phyloP scores from a whole-genome alignment of 2,329 filamentous ascomycete genomes.

The Clarireedia paspali region DNA sequence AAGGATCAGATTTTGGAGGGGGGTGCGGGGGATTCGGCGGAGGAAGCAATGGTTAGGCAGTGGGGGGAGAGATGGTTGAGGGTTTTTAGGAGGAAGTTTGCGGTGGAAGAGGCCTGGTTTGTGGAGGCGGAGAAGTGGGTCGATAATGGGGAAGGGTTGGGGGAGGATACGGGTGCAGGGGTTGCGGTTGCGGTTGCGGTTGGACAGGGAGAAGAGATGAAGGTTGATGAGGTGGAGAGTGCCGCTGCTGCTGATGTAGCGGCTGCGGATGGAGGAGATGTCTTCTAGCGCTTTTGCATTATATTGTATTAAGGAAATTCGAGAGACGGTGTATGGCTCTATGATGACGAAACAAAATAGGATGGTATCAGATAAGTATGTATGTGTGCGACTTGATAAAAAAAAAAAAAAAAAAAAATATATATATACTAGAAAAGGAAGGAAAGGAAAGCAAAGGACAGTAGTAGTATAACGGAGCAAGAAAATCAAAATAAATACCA shows the following conservation, averaged over 20 bases:
- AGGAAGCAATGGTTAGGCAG: constrained; percentile 57
- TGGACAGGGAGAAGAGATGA: background rate
- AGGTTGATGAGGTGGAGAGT: background rate
- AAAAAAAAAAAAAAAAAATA: no score
- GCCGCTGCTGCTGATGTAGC: background rate
- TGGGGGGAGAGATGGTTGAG: constrained; percentile 86
- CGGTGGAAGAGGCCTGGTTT: constrained; percentile 72
- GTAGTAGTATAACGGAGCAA: no score
- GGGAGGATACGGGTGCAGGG: constrained; percentile 4
- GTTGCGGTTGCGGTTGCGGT: background rate
- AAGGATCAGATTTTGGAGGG: constrained; percentile 70
- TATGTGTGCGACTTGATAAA: no score
- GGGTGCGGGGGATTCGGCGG: constrained; percentile 35
- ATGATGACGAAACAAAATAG: background rate
- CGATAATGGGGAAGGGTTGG: constrained; percentile 11
- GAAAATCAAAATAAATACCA: no score
- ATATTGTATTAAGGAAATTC: background rate
- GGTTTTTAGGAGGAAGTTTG: constrained; percentile 73
- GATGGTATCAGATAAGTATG: background rate
- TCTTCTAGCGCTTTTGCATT: background rate
- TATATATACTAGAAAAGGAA: no score
- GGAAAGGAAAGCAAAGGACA: no score
- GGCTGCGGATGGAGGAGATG: background rate
- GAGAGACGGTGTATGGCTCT: background rate
- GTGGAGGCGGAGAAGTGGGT: constrained; percentile 31